These are phyloP conservation scores for Nemania bipapillata DNA, from an alignment of 2,329 filamentous ascomycete species.

Conservation along the genomic window DNA sequence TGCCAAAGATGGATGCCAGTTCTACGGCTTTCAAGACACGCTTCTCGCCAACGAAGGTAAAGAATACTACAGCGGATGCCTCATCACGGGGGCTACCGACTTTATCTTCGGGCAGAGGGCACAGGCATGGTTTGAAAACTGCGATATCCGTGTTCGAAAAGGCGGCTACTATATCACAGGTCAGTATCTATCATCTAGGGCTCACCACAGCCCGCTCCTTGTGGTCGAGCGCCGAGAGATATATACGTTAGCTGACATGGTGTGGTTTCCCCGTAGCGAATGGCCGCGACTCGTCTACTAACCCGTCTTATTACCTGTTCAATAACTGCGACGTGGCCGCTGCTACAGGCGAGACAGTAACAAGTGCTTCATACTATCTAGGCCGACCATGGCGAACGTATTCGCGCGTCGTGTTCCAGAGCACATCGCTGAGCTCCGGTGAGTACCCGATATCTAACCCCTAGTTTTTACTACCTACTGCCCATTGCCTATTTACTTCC, in stretches of 20 bases:
- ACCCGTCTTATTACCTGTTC: conserved; percentile 59
- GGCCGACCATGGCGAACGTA: conserved; percentile 62
- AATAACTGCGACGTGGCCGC: conserved; percentile 58
- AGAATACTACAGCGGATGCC: conserved; percentile 59
- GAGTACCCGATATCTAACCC: background rate
- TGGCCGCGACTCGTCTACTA: conserved; percentile 53
- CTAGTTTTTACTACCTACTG: background rate
- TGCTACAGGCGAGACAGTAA: conserved; percentile 53
- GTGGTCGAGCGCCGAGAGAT: background rate
- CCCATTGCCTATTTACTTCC: background rate
- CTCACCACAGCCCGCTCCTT: background rate
- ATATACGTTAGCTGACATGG: conserved; percentile 11
- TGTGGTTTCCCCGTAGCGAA: conserved; percentile 51
- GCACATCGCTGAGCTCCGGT: conserved; percentile 59
- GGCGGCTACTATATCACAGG: conserved; percentile 56
- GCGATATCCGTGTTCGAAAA: conserved; percentile 55
- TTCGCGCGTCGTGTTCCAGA: conserved; percentile 61
- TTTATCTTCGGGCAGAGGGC: conserved; percentile 61
- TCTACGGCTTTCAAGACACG: conserved; percentile 64
- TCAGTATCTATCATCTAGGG: conserved; percentile 2
- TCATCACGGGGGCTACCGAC: conserved; percentile 62
- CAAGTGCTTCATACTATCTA: conserved; percentile 58
- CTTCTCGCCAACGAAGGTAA: conserved; percentile 59
- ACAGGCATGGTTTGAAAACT: conserved; percentile 58
- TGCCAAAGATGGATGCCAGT: conserved; percentile 50